These are phyloP conservation scores for Gautieria morchelliformis DNA, from an alignment of 768 basidiomycete species.

Conservation along the genomic window DNA sequence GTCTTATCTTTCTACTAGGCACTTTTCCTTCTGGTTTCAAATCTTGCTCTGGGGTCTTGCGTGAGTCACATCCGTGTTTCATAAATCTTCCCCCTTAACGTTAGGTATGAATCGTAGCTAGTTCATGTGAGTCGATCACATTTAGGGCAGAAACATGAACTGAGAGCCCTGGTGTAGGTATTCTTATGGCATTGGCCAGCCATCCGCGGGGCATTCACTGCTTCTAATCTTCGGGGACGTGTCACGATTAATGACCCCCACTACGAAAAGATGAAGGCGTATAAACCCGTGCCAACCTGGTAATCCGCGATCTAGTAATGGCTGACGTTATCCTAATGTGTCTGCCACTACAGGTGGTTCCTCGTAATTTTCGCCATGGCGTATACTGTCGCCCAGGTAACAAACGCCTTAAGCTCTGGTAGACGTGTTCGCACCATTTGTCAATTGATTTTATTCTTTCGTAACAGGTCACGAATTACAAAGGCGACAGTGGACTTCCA, in stretches of 20 bases:
- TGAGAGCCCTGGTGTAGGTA: background rate
- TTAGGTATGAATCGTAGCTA: background rate
- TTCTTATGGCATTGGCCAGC: constrained; percentile 14
- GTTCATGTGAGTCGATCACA: constrained; percentile 13
- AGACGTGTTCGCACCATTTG: background rate
- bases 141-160: constrained; percentile 12
- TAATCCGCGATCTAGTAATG: background rate
- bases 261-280: constrained; percentile 13
- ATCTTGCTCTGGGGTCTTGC: constrained; percentile 25
- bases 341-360: constrained; percentile 13
- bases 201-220: constrained; percentile 3
- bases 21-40: constrained; percentile 25
- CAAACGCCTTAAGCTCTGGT: background rate
- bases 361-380: constrained; percentile 11
- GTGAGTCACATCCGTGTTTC: background rate
- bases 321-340: background rate
- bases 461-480: constrained; percentile 7
- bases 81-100: background rate
- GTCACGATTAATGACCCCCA: constrained; percentile 7
- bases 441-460: background rate
- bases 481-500: constrained; percentile 12
- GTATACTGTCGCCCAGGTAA: constrained; percentile 15
- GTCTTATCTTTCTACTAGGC: constrained; percentile 13
- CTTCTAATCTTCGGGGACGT: background rate
- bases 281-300: constrained; percentile 15